Evolutionary conservation across 352 stramenopile genomes (phyloP).

Genomic region (Phytophthora meadii): DNA sequence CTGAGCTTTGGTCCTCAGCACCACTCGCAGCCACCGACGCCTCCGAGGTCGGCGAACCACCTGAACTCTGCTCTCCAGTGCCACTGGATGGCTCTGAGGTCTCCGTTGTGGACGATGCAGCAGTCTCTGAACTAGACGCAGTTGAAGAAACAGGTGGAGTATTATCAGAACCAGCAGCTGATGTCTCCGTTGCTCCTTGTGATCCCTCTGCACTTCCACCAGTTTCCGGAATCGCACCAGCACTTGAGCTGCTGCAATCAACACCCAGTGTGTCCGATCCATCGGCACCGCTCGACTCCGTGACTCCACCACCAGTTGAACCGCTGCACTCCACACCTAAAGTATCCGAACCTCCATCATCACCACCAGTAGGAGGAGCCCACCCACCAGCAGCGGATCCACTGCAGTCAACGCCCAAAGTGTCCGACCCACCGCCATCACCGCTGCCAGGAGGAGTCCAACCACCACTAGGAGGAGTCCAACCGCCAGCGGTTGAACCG

Average conservation of each 20-base stretch:
- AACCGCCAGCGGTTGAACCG: not conserved
- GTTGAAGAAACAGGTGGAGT: not conserved
- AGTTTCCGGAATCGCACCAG: not conserved
- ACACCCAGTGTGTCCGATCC: not conserved
- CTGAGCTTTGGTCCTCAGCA: not conserved
- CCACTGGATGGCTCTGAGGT: not conserved
- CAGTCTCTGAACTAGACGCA: not conserved
- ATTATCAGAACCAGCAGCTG: not conserved
- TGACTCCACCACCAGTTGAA: not conserved
- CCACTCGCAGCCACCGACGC: not conserved
- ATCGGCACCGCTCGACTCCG: conserved; percentile 2
- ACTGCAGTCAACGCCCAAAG: not conserved
- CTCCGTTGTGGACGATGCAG: not conserved
- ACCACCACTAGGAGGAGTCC: too few relatives aligned
- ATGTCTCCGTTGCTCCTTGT: not conserved
- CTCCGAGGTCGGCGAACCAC: not conserved
- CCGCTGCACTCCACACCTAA: conserved; percentile 13
- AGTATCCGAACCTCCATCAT: conserved; percentile 1
- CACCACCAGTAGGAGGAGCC: conserved; percentile 1
- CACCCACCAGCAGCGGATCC: not conserved
- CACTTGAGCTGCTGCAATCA: conserved; percentile 10
- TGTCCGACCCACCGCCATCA: not conserved
- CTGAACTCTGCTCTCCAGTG: not conserved
- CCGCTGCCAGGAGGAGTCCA: too few relatives aligned
- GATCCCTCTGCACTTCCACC: not conserved